Base-by-base conservation (phyloP, 2,329 filamentous ascomycete genomes). In the Aspergillus novofumigatus region DNA sequence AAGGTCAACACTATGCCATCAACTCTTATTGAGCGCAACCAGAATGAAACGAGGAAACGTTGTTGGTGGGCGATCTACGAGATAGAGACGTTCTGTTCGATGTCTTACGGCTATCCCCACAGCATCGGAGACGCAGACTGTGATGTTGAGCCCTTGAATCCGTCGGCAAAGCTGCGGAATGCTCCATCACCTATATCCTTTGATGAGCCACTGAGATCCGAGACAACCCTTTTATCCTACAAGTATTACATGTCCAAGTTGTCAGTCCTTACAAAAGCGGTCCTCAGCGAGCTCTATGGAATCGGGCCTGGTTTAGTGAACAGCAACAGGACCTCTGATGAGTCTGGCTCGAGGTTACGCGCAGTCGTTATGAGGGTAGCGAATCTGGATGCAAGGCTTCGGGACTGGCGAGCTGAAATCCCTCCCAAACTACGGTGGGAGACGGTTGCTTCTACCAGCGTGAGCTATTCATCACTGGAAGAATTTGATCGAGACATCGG, bases 51-150 rank as follows among this genome's bases (percentile, higher is more conserved):
- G 0, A 53, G 68, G 11, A 75, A 76, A 20, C 68, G 73, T 0
- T 73, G 72, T 9, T 77, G 74, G 75, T 77, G 74, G 72, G 73
- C 75, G 1, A 69, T 77, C 0, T 73, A 76, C 41, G 75, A 76
- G 51, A 71, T 75, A 1, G 75, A 77, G 41, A 75, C 72, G 0
- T 74, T 76, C 23, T 76, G 72, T 53, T 75, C 74, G 0, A 76
- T 77, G 67, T 64, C 73, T 0, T 77, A 76, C 41, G 74, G 75
- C 1, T 76, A 73, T 45, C 74, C 74, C 3, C 63, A 63, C 20
- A 64, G 65, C 5, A 74, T 75, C 14, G 59, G 59, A 0, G 72
- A 73, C 35, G 55, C 49, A 0, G 73, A 76, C 53, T 75, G 68
- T 14, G 65, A 69, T 25, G 65, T 73, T 0, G 67, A 69, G 7